Evolutionary conservation across 169 alveolate genomes (phyloP).

Genomic region (Ichthyophthirius multifiliis): DNA sequence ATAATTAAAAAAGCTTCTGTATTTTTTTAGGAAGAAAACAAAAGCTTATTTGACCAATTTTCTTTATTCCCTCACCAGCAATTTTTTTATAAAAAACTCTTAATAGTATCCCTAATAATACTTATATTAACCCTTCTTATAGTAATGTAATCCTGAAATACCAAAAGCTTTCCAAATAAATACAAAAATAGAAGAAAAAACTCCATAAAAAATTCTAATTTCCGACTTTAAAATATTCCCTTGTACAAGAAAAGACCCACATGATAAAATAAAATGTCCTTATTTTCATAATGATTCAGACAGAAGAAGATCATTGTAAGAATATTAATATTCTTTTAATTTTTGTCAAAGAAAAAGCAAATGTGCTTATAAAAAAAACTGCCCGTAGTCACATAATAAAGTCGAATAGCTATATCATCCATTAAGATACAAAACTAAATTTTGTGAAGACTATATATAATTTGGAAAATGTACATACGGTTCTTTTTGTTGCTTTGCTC

Average conservation of each 20-base stretch:
- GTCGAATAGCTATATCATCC: constrained; percentile 75
- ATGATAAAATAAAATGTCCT: constrained; percentile 55
- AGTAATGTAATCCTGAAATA: too few relatives aligned
- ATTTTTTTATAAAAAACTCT: too few relatives aligned
- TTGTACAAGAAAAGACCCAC: constrained; percentile 11
- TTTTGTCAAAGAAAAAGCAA: constrained; percentile 7
- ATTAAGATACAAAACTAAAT: constrained; percentile 68
- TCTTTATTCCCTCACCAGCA: too few relatives aligned
- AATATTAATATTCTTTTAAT: constrained; percentile 40
- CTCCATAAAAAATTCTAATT: too few relatives aligned
- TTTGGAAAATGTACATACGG: constrained; percentile 68
- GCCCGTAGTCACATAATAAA: constrained; percentile 60
- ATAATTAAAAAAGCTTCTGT: too few relatives aligned
- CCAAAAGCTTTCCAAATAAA: too few relatives aligned
- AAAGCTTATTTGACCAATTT: too few relatives aligned
- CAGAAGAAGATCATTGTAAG: constrained; percentile 60
- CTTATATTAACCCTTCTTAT: too few relatives aligned
- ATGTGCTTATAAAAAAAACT: constrained; percentile 25
- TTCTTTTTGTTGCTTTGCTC: constrained; percentile 73
- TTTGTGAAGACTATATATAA: constrained; percentile 58
- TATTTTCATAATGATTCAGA: constrained; percentile 64
- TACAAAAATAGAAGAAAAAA: too few relatives aligned
- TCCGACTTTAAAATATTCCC: neutral
- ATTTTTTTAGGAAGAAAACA: too few relatives aligned
- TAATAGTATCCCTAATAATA: too few relatives aligned